These are phyloP conservation scores for Pharus latifolius DNA, from an alignment of 176 grass and related monocot genomes.

Conservation along the genomic window DNA sequence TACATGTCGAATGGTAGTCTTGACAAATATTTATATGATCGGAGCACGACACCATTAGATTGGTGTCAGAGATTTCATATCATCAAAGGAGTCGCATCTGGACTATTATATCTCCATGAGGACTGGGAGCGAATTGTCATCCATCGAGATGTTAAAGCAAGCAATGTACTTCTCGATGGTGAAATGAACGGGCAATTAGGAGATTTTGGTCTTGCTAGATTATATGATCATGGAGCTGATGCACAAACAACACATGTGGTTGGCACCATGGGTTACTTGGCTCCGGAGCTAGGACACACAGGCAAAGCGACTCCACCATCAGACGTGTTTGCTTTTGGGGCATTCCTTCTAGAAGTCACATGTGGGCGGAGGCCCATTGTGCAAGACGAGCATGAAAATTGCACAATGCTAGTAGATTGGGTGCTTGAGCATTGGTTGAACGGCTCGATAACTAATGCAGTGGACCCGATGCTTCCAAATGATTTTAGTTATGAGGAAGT, in stretches of 20 bases:
- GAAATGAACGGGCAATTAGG: conserved; percentile 30
- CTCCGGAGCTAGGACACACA: conserved; percentile 23
- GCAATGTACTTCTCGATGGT: conserved; percentile 27
- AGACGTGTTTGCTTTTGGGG: conserved; percentile 27
- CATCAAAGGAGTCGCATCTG: conserved; percentile 24
- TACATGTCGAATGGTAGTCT: conserved; percentile 40
- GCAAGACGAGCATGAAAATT: not conserved
- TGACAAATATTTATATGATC: not conserved
- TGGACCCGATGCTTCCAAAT: not conserved
- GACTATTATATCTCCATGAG: conserved; percentile 23
- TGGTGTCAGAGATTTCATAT: conserved; percentile 25
- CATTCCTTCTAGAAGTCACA: conserved; percentile 18
- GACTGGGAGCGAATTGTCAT: conserved; percentile 42
- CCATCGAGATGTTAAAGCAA: conserved; percentile 38
- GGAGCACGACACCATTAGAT: not conserved
- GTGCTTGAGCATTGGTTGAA: not conserved
- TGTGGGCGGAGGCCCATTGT: conserved; percentile 20
- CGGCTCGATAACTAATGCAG: not conserved
- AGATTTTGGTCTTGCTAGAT: conserved; percentile 30
- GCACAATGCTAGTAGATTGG: conserved; percentile 16
- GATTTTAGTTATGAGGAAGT: conserved; percentile 3
- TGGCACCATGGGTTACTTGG: conserved; percentile 38
- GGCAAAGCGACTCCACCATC: conserved; percentile 27
- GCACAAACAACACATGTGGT: conserved; percentile 30
- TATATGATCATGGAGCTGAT: conserved; percentile 24